Conservation (phyloP, 148 eudicot genomes). For the Cornus florida region DNA sequence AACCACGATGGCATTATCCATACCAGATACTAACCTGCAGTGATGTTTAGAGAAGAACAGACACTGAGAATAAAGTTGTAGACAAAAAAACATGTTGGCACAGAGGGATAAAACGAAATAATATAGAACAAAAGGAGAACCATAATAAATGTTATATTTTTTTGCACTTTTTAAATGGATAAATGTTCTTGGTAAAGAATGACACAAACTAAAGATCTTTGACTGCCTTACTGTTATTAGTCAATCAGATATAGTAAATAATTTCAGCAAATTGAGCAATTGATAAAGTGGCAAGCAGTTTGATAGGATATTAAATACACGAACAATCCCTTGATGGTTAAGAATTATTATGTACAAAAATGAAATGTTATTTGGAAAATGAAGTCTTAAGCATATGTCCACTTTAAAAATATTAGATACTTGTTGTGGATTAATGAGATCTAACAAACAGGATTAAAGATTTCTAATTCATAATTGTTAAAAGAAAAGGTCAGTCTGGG, state of each 20-base stretch:
- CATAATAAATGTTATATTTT: no score
- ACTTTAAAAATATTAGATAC: no score
- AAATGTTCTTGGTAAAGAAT: not conserved
- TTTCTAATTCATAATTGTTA: no score
- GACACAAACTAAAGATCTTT: not conserved
- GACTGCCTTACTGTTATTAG: not conserved
- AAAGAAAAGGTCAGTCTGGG: no score
- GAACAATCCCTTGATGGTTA: no score
- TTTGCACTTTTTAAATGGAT: not conserved
- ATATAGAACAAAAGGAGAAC: not conserved
- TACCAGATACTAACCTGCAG: conserved; percentile 72
- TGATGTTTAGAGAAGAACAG: conserved; percentile 8
- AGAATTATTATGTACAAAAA: no score
- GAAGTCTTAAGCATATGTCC: no score
- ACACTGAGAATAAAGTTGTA: not conserved
- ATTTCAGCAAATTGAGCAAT: no score
- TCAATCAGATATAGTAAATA: no score
- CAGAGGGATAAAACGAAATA: not conserved
- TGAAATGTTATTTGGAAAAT: no score
- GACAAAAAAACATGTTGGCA: not conserved
- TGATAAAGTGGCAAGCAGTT: not conserved
- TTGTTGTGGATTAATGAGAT: no score
- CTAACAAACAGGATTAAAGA: no score
- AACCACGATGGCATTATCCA: conserved; percentile 62
- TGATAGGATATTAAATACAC: not conserved